phyloP scores from a whole-genome alignment of 1,284 basidiomycete species.

The Vanrija humicola region DNA sequence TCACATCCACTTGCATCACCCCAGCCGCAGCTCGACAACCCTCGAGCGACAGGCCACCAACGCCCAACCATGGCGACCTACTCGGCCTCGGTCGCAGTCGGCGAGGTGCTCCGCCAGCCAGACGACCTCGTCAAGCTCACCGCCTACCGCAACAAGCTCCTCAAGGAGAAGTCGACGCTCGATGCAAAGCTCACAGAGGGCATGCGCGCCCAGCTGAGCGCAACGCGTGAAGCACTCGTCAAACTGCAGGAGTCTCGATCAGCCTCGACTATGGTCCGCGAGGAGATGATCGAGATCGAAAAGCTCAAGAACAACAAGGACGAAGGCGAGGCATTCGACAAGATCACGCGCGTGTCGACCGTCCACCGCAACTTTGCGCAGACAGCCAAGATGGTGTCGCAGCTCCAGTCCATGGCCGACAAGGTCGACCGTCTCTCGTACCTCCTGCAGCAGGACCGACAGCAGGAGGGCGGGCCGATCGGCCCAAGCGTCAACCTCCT shows the following conservation, averaged over 20 bases:
- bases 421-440: conserved; percentile 74
- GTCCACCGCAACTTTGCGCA: conserved; percentile 93
- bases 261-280: conserved; percentile 80
- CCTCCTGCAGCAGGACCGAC: conserved; percentile 70
- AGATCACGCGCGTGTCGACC: conserved; percentile 87
- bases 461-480: conserved; percentile 59
- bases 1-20: conserved; percentile 13
- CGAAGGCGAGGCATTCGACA: conserved; percentile 63
- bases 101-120: conserved; percentile 80
- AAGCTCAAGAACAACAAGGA: conserved; percentile 56
- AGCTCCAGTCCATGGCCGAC: conserved; percentile 81
- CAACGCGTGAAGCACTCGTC: conserved; percentile 81
- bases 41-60: not conserved
- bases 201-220: conserved; percentile 89
- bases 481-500: conserved; percentile 85
- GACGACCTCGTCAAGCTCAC: conserved; percentile 89
- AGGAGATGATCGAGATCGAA: conserved; percentile 87
- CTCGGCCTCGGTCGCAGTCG: conserved; percentile 36
- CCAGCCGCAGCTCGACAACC: conserved; percentile 15
- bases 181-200: conserved; percentile 87
- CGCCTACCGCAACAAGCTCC: conserved; percentile 86
- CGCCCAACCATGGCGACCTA: conserved; percentile 24
- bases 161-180: conserved; percentile 95
- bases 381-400: conserved; percentile 91
- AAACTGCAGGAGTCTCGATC: conserved; percentile 77